Base-by-base conservation (phyloP, 495 filamentous ascomycete genomes). In the Penicillium atrosanguineum region DNA sequence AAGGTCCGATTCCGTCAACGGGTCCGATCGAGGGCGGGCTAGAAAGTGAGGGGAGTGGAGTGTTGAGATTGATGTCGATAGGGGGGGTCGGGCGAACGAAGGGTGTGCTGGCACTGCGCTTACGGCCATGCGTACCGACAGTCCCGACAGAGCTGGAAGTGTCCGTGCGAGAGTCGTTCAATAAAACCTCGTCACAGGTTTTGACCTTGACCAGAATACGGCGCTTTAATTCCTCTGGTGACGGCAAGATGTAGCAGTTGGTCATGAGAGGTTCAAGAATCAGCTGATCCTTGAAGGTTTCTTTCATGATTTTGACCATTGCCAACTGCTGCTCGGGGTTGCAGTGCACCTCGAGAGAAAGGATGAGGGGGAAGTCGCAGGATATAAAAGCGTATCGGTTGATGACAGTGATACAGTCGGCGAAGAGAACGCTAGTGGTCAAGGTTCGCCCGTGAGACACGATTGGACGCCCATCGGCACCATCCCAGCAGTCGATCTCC, bases 401-500 rank as follows among this genome's bases (percentile, higher is more conserved):
- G 69, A 98, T 93, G 51, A 92, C 91, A 18, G 86, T 86, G 68
- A 98, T 89, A 55, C 91, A 91, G 66, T 97, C 91, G 18, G 81
- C 76, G 67, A 98, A 97, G 3, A 87, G 80, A 43, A 97, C 88
- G 57, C 87, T 83, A 21, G 82, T 91, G 7, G 93, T 97, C 69
- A 91, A 79, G 12, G 91, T 95, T n/a, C 82, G 83, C 12, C 94
- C 94, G 62, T 98, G 94, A 55, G 84, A 88, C 25, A 98, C 94
- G 47, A 90, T 82, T 7, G 94, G 94, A 53, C 88, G 82, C 29
- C 87, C 89, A 61, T 95, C 87, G 25, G 80, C 75, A 14, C 94
- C 94, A 73, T 98, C 90, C 94, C 94, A 97, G 68, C 93, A 97
- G 72, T 98, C 94, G 41, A 98, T 89, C 71, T 98, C 94, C 44